These are phyloP conservation scores for Pythium myriotylum DNA, from an alignment of 352 stramenopile species.

Conservation along the genomic window DNA sequence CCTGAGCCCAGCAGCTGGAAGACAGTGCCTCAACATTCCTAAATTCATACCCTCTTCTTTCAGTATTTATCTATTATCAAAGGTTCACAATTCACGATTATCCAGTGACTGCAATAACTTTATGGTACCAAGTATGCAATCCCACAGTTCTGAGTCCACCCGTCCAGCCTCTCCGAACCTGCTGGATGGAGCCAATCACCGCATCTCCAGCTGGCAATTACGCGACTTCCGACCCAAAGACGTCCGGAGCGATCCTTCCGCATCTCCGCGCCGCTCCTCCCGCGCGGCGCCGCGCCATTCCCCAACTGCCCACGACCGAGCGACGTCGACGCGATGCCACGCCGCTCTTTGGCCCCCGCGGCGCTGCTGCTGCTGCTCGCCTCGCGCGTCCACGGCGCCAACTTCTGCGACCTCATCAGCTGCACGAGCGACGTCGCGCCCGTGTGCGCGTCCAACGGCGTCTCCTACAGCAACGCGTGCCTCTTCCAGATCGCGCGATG, in stretches of 20 bases:
- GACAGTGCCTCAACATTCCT: too few species aligned
- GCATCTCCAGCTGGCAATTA: slow-evolving; percentile 4
- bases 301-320: slow-evolving; percentile 1
- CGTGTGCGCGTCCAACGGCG: slow-evolving; percentile 38
- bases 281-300: not conserved
- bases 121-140: not conserved
- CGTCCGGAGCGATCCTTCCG: slow-evolving; percentile 5
- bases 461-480: slow-evolving; percentile 38
- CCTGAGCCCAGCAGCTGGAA: too few species aligned
- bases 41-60: too few species aligned
- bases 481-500: slow-evolving; percentile 39
- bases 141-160: not conserved
- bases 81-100: too few species aligned
- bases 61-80: too few species aligned
- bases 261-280: too few species aligned
- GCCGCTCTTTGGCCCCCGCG: not conserved
- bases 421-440: slow-evolving; percentile 19
- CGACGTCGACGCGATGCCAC: not conserved
- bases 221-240: slow-evolving; percentile 1
- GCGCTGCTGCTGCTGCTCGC: not conserved
- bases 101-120: too few species aligned
- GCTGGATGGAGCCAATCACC: not conserved
- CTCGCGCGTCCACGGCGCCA: not conserved
- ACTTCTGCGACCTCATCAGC: slow-evolving; percentile 24
- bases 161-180: slow-evolving; percentile 3